Evolutionary conservation across 1,284 basidiomycete species (phyloP).

Genomic region (Jaminaea rosea): DNA sequence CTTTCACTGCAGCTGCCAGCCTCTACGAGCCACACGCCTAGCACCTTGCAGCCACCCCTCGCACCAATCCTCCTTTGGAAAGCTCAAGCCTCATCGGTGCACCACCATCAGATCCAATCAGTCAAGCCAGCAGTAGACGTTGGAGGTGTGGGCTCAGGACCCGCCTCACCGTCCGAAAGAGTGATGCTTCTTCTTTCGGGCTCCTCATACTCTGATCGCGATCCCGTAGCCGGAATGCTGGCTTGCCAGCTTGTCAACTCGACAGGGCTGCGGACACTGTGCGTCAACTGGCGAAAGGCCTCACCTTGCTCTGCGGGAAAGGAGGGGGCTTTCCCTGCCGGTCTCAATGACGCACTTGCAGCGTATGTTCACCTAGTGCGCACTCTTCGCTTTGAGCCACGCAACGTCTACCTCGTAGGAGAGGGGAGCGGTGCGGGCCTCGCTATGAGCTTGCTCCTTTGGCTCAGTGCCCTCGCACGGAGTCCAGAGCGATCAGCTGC

Average conservation of each 20-base stretch:
- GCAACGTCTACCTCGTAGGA: background rate
- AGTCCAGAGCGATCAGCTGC: too few species aligned
- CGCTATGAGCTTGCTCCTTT: background rate
- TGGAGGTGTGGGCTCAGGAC: background rate
- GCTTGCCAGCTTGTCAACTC: background rate
- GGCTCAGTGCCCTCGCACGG: background rate
- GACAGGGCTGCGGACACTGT: background rate
- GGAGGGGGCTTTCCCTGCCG: background rate
- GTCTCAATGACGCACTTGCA: background rate
- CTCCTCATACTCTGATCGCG: background rate
- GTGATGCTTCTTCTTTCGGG: background rate
- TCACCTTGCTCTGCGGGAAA: background rate
- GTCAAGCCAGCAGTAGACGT: background rate
- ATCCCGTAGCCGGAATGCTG: background rate
- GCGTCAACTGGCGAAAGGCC: slow-evolving; percentile 1
- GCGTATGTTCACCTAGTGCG: background rate
- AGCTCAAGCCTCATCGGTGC: background rate
- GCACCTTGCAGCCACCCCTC: background rate
- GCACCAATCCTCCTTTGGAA: background rate
- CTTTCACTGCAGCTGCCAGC: background rate
- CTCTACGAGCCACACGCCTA: background rate
- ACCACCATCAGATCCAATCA: background rate
- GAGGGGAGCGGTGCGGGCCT: background rate
- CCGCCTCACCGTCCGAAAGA: background rate
- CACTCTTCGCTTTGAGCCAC: background rate